These are phyloP conservation scores for Zelonia costaricensis DNA, from an alignment of 208 protist species.

Conservation along the genomic window DNA sequence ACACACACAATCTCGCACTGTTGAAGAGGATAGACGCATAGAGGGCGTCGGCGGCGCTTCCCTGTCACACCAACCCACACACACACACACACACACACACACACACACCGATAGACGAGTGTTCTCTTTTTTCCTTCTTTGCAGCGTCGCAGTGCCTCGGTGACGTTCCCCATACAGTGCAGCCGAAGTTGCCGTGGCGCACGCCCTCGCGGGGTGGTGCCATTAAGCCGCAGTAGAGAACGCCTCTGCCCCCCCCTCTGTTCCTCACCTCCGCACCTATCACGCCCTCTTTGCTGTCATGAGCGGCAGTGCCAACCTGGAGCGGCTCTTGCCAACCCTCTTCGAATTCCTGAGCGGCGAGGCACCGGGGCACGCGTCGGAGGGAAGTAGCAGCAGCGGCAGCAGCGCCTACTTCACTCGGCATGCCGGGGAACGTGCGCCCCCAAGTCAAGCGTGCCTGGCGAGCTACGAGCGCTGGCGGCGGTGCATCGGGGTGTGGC, in stretches of 20 bases:
- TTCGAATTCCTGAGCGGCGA: slow-evolving; percentile 36
- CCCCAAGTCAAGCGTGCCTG: neutral
- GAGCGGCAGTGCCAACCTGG: slow-evolving; percentile 21
- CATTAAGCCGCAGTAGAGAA: too few relatives aligned
- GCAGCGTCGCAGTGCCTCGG: too few relatives aligned
- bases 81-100: neutral
- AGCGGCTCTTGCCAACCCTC: slow-evolving; percentile 50
- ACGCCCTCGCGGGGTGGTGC: too few relatives aligned
- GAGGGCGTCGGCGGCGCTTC: neutral
- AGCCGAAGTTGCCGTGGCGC: too few relatives aligned
- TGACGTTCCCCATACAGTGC: too few relatives aligned
- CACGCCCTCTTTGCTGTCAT: slow-evolving; percentile 9
- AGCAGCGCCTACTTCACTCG: neutral
- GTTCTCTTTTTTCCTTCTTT: slow-evolving; percentile 5
- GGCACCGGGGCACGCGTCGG: neutral
- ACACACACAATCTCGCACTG: too few relatives aligned
- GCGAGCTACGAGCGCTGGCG: slow-evolving; percentile 49
- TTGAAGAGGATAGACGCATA: neutral
- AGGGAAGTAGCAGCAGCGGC: neutral
- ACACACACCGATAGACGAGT: neutral
- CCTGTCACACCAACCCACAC: neutral
- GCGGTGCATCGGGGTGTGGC: slow-evolving; percentile 56
- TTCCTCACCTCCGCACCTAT: slow-evolving; percentile 14
- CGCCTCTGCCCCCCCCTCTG: neutral
- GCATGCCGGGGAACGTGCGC: neutral